A percentile compares a stretch with the other conserved stretches of the same genome.
Conservation (phyloP, 257 asterid genomes). For the Solanum pinnatisectum region DNA sequence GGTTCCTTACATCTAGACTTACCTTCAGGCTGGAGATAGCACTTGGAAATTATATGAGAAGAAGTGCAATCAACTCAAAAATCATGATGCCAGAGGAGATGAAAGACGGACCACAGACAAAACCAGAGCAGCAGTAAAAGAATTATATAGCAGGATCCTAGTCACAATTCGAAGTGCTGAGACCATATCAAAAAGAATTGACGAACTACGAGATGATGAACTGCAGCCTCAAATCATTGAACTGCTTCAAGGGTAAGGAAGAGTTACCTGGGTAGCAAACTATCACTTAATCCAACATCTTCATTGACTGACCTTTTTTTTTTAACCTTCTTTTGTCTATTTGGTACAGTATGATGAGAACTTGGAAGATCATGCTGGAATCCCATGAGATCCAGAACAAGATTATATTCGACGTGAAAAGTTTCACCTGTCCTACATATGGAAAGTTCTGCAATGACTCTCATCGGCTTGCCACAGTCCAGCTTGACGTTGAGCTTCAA, state of each 20-base stretch:
- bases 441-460: constrained; percentile 81
- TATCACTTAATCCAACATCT: neutral
- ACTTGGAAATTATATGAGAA: constrained; percentile 57
- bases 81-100: constrained; percentile 66
- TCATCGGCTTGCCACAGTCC: constrained; percentile 73
- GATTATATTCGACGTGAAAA: constrained; percentile 67
- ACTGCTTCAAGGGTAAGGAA: constrained; percentile 71
- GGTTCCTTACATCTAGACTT: neutral
- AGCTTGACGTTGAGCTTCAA: constrained; percentile 73
- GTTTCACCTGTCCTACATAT: constrained; percentile 61
- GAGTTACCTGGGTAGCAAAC: neutral
- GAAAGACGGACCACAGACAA: constrained; percentile 56
- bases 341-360: constrained; percentile 59
- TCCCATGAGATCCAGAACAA: constrained; percentile 85
- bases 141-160: constrained; percentile 76
- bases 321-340: neutral
- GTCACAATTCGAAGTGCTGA: constrained; percentile 87
- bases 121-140: constrained; percentile 76
- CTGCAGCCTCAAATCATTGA: constrained; percentile 84
- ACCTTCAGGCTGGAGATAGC: constrained; percentile 63
- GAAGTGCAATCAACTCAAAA: constrained; percentile 63
- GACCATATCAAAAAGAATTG: constrained; percentile 74
- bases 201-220: constrained; percentile 75
- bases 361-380: constrained; percentile 73
- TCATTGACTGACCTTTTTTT: neutral